Evolutionary conservation across 495 filamentous ascomycete species (phyloP).

Genomic region (Penicillium antarcticum): DNA sequence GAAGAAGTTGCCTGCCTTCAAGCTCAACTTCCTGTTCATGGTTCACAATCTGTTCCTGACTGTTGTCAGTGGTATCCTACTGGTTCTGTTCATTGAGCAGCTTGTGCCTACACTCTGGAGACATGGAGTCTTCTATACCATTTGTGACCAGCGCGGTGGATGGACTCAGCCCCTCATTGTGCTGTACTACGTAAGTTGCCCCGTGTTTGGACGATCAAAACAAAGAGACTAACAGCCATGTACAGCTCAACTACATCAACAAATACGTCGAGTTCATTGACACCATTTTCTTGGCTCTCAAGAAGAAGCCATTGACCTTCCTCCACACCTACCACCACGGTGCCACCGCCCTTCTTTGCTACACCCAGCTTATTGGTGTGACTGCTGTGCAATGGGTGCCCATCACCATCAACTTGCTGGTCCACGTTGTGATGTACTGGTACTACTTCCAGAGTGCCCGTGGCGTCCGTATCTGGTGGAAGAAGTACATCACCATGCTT

Average conservation of each 20-base stretch:
- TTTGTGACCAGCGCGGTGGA: conserved; percentile 62
- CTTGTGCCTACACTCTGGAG: conserved; percentile 57
- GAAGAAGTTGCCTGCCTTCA: conserved; percentile 54
- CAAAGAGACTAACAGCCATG: conserved; percentile 15
- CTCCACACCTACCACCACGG: conserved; percentile 75
- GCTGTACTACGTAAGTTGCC: conserved; percentile 61
- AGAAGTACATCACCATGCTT: conserved; percentile 57
- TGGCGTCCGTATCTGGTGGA: conserved; percentile 59
- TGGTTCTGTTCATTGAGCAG: conserved; percentile 65
- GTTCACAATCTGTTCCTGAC: conserved; percentile 67
- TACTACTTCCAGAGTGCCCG: conserved; percentile 62
- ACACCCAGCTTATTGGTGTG: conserved; percentile 66
- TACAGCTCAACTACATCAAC: conserved; percentile 68
- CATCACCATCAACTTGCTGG: conserved; percentile 64
- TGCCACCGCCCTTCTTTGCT: conserved; percentile 68
- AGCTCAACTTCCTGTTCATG: conserved; percentile 66
- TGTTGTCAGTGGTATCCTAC: conserved; percentile 54
- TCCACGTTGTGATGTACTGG: conserved; percentile 71
- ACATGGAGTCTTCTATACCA: conserved; percentile 61
- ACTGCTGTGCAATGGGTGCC: conserved; percentile 67
- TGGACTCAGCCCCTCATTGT: conserved; percentile 65
- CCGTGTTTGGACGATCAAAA: neutral
- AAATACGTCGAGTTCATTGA: conserved; percentile 70
- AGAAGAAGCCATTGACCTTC: conserved; percentile 77
- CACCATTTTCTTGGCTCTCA: conserved; percentile 68